Evolutionary conservation across 2,329 filamentous ascomycete genomes (phyloP), one percentile per base, ranked within the genome.

Genomic region (Scedosporium dehoogii): DNA sequence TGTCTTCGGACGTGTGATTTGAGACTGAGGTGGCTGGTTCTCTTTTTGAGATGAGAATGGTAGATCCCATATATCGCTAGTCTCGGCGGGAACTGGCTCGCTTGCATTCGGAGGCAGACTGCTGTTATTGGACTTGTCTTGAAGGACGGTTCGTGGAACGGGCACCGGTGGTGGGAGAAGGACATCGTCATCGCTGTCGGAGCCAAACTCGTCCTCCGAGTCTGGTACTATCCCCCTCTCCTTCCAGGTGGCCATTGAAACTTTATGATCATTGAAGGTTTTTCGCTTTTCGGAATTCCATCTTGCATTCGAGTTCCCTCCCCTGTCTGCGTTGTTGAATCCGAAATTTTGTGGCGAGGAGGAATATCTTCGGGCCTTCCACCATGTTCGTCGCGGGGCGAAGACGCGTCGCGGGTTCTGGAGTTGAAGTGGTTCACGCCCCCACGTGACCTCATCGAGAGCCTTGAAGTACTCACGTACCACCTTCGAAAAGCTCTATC

Each of bases 141-240:
- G 16, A 25, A n/a, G 51, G 4, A 58, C 7, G 16, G 53, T 55
- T 16, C 21, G 18, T 12, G 16, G 44, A 21, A 59, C 62, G 41
- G 53, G 29, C 10, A 12, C 27, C 42, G 29, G 48, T 14, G 60
- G 42, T 18, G 57, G 62, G 25, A 62, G 59, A 14, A 63, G 42
- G 23, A 64, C 64, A 51, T 66, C 51, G 53, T 71, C 67, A 63
- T 75, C 70, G 63, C 70, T 74, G 63, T 79, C 77, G 64, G 76
- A 76, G 61, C 69, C 75, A 66, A 72, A 73, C 58, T 80, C 78
- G 63, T 80, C 79, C 67, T 81, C 79, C 65, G 79, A 81, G 70
- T 81, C 79, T 63, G 79, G 79, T 66, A 81, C 74, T 69, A 79
- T 78, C 68, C 79, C 79, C 70, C 78, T 69, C 67, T 78, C 76